Conservation (phyloP, 2,329 filamentous ascomycete genomes). For the Fusarium sp. region DNA sequence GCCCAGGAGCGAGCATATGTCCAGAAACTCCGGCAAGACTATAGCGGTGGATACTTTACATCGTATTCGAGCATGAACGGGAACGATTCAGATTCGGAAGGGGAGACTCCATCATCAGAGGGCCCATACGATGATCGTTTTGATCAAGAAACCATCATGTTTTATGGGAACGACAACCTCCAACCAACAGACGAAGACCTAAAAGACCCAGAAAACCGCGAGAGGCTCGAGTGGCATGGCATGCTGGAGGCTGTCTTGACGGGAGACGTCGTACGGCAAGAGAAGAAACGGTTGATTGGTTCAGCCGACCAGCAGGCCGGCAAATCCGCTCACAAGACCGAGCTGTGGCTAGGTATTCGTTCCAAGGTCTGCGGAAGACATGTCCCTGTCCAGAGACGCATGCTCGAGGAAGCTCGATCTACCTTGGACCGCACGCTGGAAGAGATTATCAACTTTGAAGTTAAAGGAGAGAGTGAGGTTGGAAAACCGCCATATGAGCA, state of each 20-base stretch:
- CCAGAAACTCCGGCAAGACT: slow-evolving; percentile 86
- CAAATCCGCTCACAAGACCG: slow-evolving; percentile 77
- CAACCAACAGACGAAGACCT: slow-evolving; percentile 92
- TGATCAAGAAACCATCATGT: slow-evolving; percentile 92
- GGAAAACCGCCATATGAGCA: slow-evolving; percentile 90
- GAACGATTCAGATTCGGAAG: slow-evolving; percentile 87
- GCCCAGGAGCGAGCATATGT: slow-evolving; percentile 93
- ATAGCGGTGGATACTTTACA: slow-evolving; percentile 75
- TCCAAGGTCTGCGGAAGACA: slow-evolving; percentile 87
- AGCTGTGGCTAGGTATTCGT: slow-evolving; percentile 89
- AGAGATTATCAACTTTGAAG: slow-evolving; percentile 91
- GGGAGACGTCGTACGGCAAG: slow-evolving; percentile 96
- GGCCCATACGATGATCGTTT: slow-evolving; percentile 87
- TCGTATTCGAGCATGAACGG: slow-evolving; percentile 71
- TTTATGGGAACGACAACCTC: slow-evolving; percentile 89
- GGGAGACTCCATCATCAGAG: slow-evolving; percentile 89
- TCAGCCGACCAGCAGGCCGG: slow-evolving; percentile 70
- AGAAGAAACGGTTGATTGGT: slow-evolving; percentile 94
- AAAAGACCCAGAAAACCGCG: slow-evolving; percentile 86
- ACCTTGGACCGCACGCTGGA: slow-evolving; percentile 82
- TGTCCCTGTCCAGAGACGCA: slow-evolving; percentile 83
- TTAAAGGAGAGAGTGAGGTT: slow-evolving; percentile 92
- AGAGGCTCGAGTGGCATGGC: slow-evolving; percentile 95
- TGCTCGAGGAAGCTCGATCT: slow-evolving; percentile 86
- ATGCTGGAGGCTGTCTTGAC: slow-evolving; percentile 97